These are phyloP conservation scores for Candida suzukii DNA, from an alignment of 805 yeast genomes.

Conservation along the genomic window DNA sequence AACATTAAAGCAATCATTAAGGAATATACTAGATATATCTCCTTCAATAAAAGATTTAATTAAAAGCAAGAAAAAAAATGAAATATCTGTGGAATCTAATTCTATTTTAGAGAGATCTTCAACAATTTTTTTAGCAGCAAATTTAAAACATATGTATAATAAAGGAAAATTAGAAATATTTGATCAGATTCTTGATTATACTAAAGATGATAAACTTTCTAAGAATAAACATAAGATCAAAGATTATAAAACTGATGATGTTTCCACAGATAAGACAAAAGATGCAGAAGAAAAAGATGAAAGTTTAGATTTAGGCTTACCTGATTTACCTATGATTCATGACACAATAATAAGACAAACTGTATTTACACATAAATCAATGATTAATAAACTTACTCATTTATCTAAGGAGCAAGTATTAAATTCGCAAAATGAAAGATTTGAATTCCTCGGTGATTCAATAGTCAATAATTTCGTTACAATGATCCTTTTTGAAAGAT, in stretches of 20 bases:
- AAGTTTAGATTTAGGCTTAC: conserved; percentile 32
- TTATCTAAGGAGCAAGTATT: conserved; percentile 51
- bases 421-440: conserved; percentile 70
- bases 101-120: conserved; percentile 46
- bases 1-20: conserved; percentile 44
- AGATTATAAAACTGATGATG: too few relatives aligned
- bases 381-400: conserved; percentile 50
- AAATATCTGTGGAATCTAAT: conserved; percentile 30
- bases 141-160: conserved; percentile 46
- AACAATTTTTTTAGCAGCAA: conserved; percentile 53
- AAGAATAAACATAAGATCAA: not conserved
- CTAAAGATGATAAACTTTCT: conserved; percentile 11
- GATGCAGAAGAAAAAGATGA: not conserved
- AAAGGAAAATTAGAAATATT: conserved; percentile 44
- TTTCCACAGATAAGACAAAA: too few relatives aligned
- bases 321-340: conserved; percentile 61
- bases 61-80: conserved; percentile 17
- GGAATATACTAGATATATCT: conserved; percentile 44
- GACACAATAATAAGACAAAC: conserved; percentile 53
- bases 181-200: conserved; percentile 43
- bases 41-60: conserved; percentile 43
- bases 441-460: conserved; percentile 90
- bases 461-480: conserved; percentile 70
- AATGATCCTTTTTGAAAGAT: conserved; percentile 52
- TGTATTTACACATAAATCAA: conserved; percentile 79